Evolutionary conservation across 257 asterid species (phyloP), one percentile per base, ranked within the genome.

Genomic region (Gynochthodes officinalis): DNA sequence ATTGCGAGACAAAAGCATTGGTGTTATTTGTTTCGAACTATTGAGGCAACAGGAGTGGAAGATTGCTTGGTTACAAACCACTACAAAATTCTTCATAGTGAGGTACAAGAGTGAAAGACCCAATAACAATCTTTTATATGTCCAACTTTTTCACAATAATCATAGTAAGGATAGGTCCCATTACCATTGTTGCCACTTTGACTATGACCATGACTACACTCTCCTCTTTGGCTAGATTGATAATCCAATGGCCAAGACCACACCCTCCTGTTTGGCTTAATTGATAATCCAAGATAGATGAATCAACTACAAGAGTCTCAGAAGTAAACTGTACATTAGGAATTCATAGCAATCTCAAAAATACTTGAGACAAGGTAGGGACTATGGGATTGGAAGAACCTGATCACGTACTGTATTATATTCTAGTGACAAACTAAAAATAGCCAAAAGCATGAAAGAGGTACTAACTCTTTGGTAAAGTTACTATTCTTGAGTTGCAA

Each of bases 51-150:
- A 52, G 28, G 49, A 1, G 10, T 25, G 25, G 35, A 54, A 54
- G 58, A 53, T 2, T 64, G 25, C 71, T 73, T 50, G 37, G 49
- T 46, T 66, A 50, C 19, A 54, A 21, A n/a, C 70, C 40, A 53
- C 23, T 23, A 14, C 14, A 42, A 52, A 68, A 43, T 42, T 30
- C 61, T 28, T 65, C 32, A 67, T 42, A 55, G 25, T 19, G 30
- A 10, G 15, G 40, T 52, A 4, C 53, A 11, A 61, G 43, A 61
- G 43, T 44, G 62, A 19, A 30, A 9, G 33, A 27, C 10, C 66
- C 46, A 58, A 12, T 44, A 75, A 43, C 9, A 1, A 0, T 37
- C 27, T 53, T 16, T 0, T 40, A 62, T 11, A 25, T 59, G 44
- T 32, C 69, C 74, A 32, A 75, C 18, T 23, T 27, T 58, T 28